A percentile compares a stretch with the other conserved stretches of the same genome.
Conservation (phyloP, 768 basidiomycete species). For the Basidioascus undulatus region DNA sequence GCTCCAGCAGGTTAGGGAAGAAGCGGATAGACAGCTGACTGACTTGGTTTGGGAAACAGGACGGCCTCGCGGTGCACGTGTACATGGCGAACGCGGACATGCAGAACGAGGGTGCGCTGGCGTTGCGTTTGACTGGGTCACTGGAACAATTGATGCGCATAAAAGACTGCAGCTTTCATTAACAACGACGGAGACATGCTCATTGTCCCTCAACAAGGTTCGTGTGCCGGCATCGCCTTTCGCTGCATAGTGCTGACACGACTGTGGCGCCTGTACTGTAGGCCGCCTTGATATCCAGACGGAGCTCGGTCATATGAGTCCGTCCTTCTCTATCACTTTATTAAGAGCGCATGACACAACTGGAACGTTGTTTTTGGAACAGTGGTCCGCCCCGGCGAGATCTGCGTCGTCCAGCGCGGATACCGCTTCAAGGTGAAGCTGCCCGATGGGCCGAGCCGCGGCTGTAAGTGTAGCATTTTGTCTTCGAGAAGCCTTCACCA, state of each 20-base stretch:
- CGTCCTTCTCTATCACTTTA: not conserved
- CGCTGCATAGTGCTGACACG: too few species aligned
- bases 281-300: conserved; percentile 43
- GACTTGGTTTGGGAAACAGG: too few species aligned
- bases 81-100: conserved; percentile 36
- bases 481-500: not conserved
- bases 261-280: too few species aligned
- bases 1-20: too few species aligned
- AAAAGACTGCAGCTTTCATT: conserved; percentile 7
- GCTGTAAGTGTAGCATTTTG: conserved; percentile 23
- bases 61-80: conserved; percentile 40
- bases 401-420: conserved; percentile 39
- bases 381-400: conserved; percentile 39
- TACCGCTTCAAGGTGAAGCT: conserved; percentile 36
- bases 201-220: conserved; percentile 39
- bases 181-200: conserved; percentile 43
- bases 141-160: not conserved
- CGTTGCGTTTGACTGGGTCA: not conserved
- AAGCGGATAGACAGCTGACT: too few species aligned
- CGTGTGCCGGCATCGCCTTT: too few species aligned
- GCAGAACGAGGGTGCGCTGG: conserved; percentile 20
- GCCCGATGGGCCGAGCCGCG: conserved; percentile 26
- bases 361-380: not conserved
- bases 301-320: conserved; percentile 29
- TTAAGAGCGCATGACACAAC: conserved; percentile 1